Base-by-base conservation (phyloP, 2,329 filamentous ascomycete species). In the Parastagonospora nodorum region DNA sequence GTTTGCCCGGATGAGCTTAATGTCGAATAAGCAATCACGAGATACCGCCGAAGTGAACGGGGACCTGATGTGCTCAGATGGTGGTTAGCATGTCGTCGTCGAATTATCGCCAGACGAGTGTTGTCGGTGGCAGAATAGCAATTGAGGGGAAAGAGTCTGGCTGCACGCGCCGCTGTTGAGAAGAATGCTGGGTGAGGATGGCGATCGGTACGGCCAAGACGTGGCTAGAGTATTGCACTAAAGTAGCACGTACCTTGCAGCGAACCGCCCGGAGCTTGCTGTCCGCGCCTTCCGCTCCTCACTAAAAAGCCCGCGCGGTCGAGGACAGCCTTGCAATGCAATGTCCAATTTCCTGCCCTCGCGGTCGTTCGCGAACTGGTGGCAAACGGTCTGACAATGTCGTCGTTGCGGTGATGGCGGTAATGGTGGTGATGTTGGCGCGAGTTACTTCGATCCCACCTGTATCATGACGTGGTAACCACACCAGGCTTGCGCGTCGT, bases 81-180 rank as follows among this genome's bases (percentile, higher is more conserved):
- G 14, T 37, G n/a, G 60, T 63, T 52, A 64, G 63, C 63, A 66
- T 65, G 43, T 53, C 58, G 50, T 50, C 49, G 42, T 40, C 42
- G 11, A 19, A n/a, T 16, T 41, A 31, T 48, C 41, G 60, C 52
- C 56, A 24, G 43, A 48, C 56, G 45, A 39, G 48, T 45, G 50
- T 55, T 41, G 51, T 53, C 31, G 42, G 42, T 19, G 12, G 37
- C 16, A 39, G 15, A 30, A 15, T 28, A n/a, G n/a, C 24, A 42
- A 42, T 24, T 24, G 19, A 24, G 19, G 19, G 19, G 19, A 24
- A 24, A 24, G 19, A 24, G 19, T 24, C 19, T 24, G 19, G 19
- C 19, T 24, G 19, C 19, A 24, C 32, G 45, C 44, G 53, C 41
- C 40, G 57, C 51, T 63, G 58, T 62, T 64, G 63, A 59, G 63